Conservation (phyloP, 2,329 filamentous ascomycete species). For the Ascochyta clinopodiicola region DNA sequence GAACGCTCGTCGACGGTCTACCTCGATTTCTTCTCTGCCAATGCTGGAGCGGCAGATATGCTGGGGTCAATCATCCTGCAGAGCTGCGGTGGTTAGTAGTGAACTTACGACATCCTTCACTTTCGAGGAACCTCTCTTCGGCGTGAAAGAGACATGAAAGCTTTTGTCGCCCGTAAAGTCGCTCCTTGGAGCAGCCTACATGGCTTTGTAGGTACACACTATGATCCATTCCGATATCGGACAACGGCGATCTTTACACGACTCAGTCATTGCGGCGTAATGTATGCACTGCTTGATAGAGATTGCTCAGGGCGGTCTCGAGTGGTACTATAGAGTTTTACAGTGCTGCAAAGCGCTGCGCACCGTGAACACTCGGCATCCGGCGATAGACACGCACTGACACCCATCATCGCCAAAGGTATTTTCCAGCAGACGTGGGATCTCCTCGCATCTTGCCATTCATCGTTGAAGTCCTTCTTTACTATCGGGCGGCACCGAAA, state of each 20-base stretch:
- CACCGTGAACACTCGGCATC: conserved; percentile 29
- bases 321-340: background rate
- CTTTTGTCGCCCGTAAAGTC: background rate
- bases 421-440: conserved; percentile 26
- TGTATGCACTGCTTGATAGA: too few relatives aligned
- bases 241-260: conserved; percentile 3
- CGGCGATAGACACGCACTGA: conserved; percentile 29
- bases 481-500: conserved; percentile 41
- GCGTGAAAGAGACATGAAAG: background rate
- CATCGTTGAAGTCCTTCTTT: conserved; percentile 12
- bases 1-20: background rate
- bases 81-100: too few relatives aligned
- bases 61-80: background rate
- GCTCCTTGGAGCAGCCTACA: background rate
- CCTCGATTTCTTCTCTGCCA: background rate
- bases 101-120: background rate
- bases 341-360: conserved; percentile 7
- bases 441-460: conserved; percentile 19
- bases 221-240: conserved; percentile 4
- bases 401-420: conserved; percentile 32
- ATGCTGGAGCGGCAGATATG: background rate
- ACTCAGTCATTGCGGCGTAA: background rate
- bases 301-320: background rate
- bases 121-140: background rate
- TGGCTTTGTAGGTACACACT: background rate